Percentiles rank a stretch among this genome's conserved stretches.
These are phyloP conservation scores for Fusarium sublunatum DNA, from an alignment of 2,329 filamentous ascomycete genomes.

Conservation along the genomic window DNA sequence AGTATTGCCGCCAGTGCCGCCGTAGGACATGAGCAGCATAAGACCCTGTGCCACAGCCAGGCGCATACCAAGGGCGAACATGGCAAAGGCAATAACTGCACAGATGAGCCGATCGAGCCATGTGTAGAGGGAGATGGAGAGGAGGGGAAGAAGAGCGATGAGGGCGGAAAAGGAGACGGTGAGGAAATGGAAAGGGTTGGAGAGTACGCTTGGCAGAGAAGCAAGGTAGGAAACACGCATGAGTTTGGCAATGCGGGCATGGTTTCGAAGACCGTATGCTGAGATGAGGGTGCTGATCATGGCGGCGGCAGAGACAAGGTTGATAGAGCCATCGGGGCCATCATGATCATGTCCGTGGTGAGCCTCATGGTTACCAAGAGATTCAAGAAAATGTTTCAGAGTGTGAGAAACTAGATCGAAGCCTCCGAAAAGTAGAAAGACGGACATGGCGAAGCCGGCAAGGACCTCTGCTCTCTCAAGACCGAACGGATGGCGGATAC, in stretches of 20 bases:
- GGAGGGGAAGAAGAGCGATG: constrained; percentile 82
- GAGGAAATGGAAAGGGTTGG: constrained; percentile 94
- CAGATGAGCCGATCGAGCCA: constrained; percentile 88
- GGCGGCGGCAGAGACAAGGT: constrained; percentile 83
- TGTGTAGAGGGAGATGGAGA: constrained; percentile 82
- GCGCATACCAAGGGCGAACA: constrained; percentile 88
- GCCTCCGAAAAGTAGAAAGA: constrained; percentile 96
- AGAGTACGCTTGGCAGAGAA: constrained; percentile 84
- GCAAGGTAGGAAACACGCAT: constrained; percentile 89
- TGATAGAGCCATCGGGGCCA: constrained; percentile 80
- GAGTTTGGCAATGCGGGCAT: constrained; percentile 89
- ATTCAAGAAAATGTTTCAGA: constrained; percentile 89
- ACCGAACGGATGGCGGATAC: constrained; percentile 92
- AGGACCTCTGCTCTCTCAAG: constrained; percentile 93
- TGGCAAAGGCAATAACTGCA: constrained; percentile 81
- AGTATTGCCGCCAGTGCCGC: constrained; percentile 52
- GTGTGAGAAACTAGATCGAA: constrained; percentile 95
- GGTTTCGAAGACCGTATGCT: constrained; percentile 88
- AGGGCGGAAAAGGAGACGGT: constrained; percentile 87
- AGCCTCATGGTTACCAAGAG: constrained; percentile 68
- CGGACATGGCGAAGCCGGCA: constrained; percentile 94
- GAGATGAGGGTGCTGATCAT: constrained; percentile 86
- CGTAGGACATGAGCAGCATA: constrained; percentile 95
- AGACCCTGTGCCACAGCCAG: constrained; percentile 87
- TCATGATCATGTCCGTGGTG: constrained; percentile 75